These are phyloP conservation scores for Magnusiomyces magnusii DNA, from an alignment of 1,139 yeast genomes.

Conservation along the genomic window DNA sequence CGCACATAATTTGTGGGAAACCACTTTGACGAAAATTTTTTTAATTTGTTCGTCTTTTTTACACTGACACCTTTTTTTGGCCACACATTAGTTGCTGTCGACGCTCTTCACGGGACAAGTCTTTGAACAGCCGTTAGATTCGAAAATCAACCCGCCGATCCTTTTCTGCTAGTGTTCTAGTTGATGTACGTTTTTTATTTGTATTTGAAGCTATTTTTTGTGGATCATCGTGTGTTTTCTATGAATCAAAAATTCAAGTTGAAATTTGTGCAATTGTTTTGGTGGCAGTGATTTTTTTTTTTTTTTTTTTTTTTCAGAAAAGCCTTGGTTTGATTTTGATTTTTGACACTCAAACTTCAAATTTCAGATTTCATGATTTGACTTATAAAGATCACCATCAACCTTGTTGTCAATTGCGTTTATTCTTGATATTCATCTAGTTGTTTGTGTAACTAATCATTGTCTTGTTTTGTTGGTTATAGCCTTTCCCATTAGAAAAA, in stretches of 20 bases:
- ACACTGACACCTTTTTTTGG: not conserved
- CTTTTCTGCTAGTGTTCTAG: not conserved
- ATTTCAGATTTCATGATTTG: too few species aligned
- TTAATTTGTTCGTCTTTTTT: not conserved
- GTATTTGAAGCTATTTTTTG: too few species aligned
- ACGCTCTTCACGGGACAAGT: not conserved
- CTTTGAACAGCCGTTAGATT: not conserved
- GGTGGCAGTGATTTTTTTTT: too few species aligned
- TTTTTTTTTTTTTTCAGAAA: too few species aligned
- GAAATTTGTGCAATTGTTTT: too few species aligned
- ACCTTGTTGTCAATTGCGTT: too few species aligned
- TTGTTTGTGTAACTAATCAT: not conserved
- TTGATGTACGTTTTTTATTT: not conserved
- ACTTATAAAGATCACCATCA: too few species aligned
- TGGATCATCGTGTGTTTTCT: too few species aligned
- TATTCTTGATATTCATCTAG: not conserved
- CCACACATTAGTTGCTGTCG: not conserved
- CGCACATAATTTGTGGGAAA: not conserved
- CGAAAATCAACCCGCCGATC: not conserved
- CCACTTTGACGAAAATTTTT: not conserved
- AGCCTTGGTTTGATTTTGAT: too few species aligned
- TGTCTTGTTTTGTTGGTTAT: not conserved
- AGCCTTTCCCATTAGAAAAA: slow-evolving; percentile 3
- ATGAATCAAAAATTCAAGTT: too few species aligned
- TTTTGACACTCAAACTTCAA: too few species aligned